Evolutionary conservation across 2,329 filamentous ascomycete species (phyloP).

Genomic region (Cercospora zeae-maydis): DNA sequence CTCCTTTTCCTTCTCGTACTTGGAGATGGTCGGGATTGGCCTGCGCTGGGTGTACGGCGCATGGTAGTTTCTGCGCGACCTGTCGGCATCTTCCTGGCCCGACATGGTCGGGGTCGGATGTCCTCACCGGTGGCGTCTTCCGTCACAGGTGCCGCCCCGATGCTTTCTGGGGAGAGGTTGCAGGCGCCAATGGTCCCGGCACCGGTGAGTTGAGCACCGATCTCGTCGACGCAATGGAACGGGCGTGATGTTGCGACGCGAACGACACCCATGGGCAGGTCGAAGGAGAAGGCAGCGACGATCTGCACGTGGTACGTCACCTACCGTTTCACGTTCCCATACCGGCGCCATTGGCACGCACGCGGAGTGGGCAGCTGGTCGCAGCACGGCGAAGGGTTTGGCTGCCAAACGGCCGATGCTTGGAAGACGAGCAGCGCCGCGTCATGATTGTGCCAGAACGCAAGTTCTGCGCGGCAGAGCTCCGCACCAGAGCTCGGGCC

Average conservation of each 20-base stretch:
- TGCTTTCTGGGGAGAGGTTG: background rate
- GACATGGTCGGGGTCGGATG: conserved; percentile 28
- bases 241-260: background rate
- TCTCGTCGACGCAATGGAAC: background rate
- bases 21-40: conserved; percentile 47
- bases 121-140: conserved; percentile 6
- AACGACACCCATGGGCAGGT: background rate
- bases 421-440: background rate
- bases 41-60: conserved; percentile 45
- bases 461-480: background rate
- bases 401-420: background rate
- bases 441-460: background rate
- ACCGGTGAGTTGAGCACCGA: background rate
- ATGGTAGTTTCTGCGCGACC: conserved; percentile 39
- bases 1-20: conserved; percentile 47
- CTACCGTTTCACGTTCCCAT: background rate
- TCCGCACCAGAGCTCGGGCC: no score
- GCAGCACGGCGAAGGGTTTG: background rate
- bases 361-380: background rate
- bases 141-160: background rate
- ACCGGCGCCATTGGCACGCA: background rate
- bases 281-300: background rate
- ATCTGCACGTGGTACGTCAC: background rate
- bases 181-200: background rate
- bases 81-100: conserved; percentile 42